Conservation (phyloP, 1,284 basidiomycete genomes). For the Ganoderma sinense region DNA sequence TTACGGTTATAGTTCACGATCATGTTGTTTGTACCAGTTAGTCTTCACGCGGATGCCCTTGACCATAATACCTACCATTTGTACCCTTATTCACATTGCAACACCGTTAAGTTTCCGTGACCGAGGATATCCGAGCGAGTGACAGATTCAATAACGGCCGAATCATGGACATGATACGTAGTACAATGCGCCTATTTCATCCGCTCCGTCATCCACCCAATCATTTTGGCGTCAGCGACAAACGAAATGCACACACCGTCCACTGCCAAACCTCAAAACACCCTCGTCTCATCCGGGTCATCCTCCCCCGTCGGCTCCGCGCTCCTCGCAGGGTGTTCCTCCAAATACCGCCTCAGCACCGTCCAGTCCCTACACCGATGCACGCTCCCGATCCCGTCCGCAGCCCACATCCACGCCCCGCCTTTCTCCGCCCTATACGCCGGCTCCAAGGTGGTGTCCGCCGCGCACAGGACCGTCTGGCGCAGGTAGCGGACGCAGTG, state of each 20-base stretch:
- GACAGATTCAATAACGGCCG: background rate
- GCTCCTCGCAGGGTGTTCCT: conserved; percentile 10
- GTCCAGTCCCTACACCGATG: conserved; percentile 46
- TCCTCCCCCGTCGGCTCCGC: background rate
- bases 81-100: background rate
- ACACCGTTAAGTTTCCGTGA: background rate
- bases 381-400: conserved; percentile 30
- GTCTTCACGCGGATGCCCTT: background rate
- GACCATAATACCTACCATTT: background rate
- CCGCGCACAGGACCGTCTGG: conserved; percentile 46
- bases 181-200: background rate
- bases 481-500: conserved; percentile 50
- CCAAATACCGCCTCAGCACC: conserved; percentile 12
- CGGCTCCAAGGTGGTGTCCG: conserved; percentile 48
- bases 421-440: conserved; percentile 34
- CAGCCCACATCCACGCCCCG: conserved; percentile 27
- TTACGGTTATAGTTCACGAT: background rate
- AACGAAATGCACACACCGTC: no score
- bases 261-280: background rate
- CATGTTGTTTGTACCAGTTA: background rate
- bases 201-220: background rate
- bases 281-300: background rate
- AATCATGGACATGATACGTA: background rate
- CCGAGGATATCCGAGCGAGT: background rate
- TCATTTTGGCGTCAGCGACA: no score